Conservation (phyloP, 83 land plant genomes). For the Picea mariana region DNA sequence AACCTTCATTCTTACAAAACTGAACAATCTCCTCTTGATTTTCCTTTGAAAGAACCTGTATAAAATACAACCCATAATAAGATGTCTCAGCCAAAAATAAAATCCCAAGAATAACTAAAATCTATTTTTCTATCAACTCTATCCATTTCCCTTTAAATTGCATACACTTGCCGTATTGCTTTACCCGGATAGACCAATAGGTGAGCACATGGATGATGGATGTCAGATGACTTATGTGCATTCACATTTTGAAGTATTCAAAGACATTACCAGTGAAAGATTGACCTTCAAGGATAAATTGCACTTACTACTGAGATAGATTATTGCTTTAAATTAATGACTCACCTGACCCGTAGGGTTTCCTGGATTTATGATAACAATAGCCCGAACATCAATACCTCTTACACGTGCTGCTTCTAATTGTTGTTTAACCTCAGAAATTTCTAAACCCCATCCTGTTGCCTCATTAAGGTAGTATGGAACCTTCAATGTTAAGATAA, state of each 20-base stretch:
- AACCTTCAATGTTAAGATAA: slow-evolving; percentile 52
- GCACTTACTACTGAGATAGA: neutral
- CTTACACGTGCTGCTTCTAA: slow-evolving; percentile 71
- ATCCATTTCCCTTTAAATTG: neutral
- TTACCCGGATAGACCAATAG: neutral
- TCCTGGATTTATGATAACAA: slow-evolving; percentile 99
- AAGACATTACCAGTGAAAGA: neutral
- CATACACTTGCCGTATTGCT: neutral
- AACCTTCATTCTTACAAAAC: slow-evolving; percentile 73
- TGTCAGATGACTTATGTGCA: slow-evolving; percentile 1
- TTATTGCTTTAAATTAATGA: neutral
- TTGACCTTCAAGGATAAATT: neutral
- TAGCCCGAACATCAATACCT: slow-evolving; percentile 84
- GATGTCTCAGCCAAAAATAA: neutral
- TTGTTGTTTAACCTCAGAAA: slow-evolving; percentile 76
- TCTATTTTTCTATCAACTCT: neutral
- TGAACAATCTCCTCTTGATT: slow-evolving; percentile 75
- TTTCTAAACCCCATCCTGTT: slow-evolving; percentile 92
- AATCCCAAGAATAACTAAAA: neutral
- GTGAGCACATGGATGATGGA: neutral
- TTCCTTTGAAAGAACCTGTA: slow-evolving; percentile 86
- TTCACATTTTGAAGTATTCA: neutral
- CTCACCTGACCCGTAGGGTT: slow-evolving; percentile 98
- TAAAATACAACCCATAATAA: neutral
- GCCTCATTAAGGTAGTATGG: slow-evolving; percentile 96